phyloP scores from a whole-genome alignment of 2,329 filamentous ascomycete species.

The Beauveria sp. region DNA sequence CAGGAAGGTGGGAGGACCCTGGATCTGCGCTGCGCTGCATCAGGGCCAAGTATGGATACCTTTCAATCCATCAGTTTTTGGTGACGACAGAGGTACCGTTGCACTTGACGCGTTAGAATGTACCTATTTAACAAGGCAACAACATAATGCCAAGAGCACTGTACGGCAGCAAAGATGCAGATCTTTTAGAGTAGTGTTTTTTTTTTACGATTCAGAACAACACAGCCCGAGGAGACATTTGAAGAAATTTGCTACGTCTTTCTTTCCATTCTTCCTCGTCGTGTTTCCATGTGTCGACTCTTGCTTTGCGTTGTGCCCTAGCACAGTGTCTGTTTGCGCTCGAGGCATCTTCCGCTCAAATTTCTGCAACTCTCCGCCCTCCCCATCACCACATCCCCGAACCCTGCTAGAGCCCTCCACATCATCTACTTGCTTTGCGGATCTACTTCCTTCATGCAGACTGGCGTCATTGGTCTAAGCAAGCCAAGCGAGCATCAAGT shows the following conservation, averaged over 20 bases:
- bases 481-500: background rate
- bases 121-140: background rate
- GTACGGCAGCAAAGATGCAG: background rate
- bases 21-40: background rate
- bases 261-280: too few relatives aligned
- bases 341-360: too few relatives aligned
- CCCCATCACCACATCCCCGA: slow-evolving; percentile 3
- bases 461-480: background rate
- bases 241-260: too few relatives aligned
- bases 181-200: too few relatives aligned
- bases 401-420: slow-evolving; percentile 9
- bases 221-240: background rate
- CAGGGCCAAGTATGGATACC: background rate
- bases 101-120: slow-evolving; percentile 3
- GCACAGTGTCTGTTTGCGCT: too few relatives aligned
- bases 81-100: background rate
- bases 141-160: background rate
- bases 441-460: background rate
- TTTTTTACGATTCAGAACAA: too few relatives aligned
- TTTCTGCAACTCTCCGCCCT: background rate
- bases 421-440: slow-evolving; percentile 1
- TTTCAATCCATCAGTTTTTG: background rate
- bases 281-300: too few relatives aligned
- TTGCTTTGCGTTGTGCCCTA: too few relatives aligned
- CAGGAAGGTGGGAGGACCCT: background rate